Percentiles rank a stretch among this genome's conserved stretches.
Conservation (phyloP, 2,329 filamentous ascomycete genomes). For the Pseudocercospora eumusae region DNA sequence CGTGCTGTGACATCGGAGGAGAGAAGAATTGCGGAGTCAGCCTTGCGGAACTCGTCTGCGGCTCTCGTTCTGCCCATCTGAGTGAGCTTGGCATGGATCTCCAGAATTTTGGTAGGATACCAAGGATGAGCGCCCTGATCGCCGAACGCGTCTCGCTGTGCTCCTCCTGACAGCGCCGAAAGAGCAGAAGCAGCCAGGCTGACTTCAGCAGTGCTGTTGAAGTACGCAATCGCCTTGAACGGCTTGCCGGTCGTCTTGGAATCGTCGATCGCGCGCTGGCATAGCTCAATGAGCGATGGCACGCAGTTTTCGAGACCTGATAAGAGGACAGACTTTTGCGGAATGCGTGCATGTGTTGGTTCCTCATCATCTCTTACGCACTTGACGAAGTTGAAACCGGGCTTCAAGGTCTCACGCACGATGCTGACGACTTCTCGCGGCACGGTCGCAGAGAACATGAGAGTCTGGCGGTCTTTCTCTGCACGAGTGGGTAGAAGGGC, state of each 20-base stretch:
- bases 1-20: conserved; percentile 55
- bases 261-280: conserved; percentile 47
- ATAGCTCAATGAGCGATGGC: conserved; percentile 75
- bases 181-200: conserved; percentile 64
- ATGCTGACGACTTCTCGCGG: conserved; percentile 78
- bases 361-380: conserved; percentile 80
- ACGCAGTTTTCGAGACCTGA: conserved; percentile 72
- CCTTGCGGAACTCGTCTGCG: conserved; percentile 69
- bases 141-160: conserved; percentile 35
- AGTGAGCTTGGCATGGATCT: conserved; percentile 77
- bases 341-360: conserved; percentile 81
- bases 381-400: conserved; percentile 83
- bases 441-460: conserved; percentile 94
- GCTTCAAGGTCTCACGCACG: conserved; percentile 75
- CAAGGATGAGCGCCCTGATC: conserved; percentile 34
- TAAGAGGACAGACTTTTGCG: conserved; percentile 72
- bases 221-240: conserved; percentile 97
- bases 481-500: conserved; percentile 60
- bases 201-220: conserved; percentile 75
- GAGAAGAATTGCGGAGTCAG: conserved; percentile 55
- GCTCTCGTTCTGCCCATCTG: conserved; percentile 69
- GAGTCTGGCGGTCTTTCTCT: conserved; percentile 75
- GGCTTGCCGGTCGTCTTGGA: conserved; percentile 52
- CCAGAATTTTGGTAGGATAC: conserved; percentile 47
- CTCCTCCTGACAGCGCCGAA: conserved; percentile 38